Conservation (phyloP, 306 rosid genomes). For the Malus fusca region DNA sequence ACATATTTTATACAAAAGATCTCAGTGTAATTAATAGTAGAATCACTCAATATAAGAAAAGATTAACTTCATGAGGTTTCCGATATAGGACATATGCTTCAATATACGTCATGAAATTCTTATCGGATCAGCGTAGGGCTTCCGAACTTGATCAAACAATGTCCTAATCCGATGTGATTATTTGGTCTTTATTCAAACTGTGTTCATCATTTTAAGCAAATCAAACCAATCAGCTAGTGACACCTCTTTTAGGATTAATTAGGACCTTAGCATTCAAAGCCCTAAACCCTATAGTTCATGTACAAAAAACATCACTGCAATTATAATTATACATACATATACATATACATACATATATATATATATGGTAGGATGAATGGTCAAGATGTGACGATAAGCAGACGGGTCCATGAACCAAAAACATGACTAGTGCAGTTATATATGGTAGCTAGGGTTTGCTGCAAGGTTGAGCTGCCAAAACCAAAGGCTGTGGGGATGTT, state of each 20-base stretch:
- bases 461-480: conserved; percentile 17
- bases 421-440: not conserved
- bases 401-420: conserved; percentile 3
- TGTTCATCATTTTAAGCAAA: not conserved
- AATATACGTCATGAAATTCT: too few species aligned
- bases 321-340: too few species aligned
- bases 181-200: not conserved
- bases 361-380: not conserved
- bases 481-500: conserved; percentile 42
- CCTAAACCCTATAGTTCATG: not conserved
- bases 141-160: not conserved
- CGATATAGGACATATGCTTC: too few species aligned
- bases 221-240: not conserved
- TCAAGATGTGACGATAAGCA: not conserved
- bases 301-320: not conserved
- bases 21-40: too few species aligned
- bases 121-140: not conserved
- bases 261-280: not conserved
- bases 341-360: too few species aligned
- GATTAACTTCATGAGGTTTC: too few species aligned
- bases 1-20: too few species aligned
- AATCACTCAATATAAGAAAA: not conserved
- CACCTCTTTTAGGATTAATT: not conserved
- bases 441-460: not conserved
- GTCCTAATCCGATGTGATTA: not conserved